Percentiles rank a stretch among this genome's conserved stretches.
Evolutionary conservation across 768 basidiomycete genomes (phyloP).

Genomic region (Boletus speciosus): DNA sequence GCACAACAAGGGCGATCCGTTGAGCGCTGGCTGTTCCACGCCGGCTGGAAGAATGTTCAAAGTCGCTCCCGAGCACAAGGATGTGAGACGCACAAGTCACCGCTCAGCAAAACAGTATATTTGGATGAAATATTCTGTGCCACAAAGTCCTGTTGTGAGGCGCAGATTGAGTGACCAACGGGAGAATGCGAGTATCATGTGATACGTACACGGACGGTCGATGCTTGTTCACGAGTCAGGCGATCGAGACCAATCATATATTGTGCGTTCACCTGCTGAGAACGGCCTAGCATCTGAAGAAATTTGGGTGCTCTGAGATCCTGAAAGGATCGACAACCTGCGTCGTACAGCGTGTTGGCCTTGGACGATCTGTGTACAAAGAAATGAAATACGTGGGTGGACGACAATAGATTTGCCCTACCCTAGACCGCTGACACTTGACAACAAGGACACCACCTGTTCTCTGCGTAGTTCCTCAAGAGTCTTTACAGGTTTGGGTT

Average conservation of each 20-base stretch:
- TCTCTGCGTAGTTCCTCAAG: slow-evolving; percentile 27
- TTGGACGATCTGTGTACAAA: slow-evolving; percentile 13
- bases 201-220: slow-evolving; percentile 43
- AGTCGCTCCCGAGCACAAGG: not conserved
- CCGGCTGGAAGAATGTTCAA: slow-evolving; percentile 36
- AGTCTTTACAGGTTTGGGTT: slow-evolving; percentile 12
- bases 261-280: slow-evolving; percentile 37
- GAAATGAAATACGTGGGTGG: not conserved
- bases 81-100: slow-evolving; percentile 54
- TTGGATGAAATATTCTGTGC: slow-evolving; percentile 42
- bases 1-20: slow-evolving; percentile 12
- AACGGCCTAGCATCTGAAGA: slow-evolving; percentile 34
- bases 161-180: not conserved
- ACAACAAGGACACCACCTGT: slow-evolving; percentile 33
- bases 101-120: slow-evolving; percentile 49
- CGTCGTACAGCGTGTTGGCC: slow-evolving; percentile 46
- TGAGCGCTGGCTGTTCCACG: slow-evolving; percentile 34
- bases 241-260: slow-evolving; percentile 41
- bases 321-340: slow-evolving; percentile 44
- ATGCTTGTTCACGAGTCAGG: slow-evolving; percentile 41
- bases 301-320: slow-evolving; percentile 41
- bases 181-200: not conserved
- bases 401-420: slow-evolving; percentile 23
- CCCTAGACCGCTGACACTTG: slow-evolving; percentile 48
- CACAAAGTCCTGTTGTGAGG: slow-evolving; percentile 43